Evolutionary conservation across 2,329 filamentous ascomycete species (phyloP).

Genomic region (Claviceps fusiformis): DNA sequence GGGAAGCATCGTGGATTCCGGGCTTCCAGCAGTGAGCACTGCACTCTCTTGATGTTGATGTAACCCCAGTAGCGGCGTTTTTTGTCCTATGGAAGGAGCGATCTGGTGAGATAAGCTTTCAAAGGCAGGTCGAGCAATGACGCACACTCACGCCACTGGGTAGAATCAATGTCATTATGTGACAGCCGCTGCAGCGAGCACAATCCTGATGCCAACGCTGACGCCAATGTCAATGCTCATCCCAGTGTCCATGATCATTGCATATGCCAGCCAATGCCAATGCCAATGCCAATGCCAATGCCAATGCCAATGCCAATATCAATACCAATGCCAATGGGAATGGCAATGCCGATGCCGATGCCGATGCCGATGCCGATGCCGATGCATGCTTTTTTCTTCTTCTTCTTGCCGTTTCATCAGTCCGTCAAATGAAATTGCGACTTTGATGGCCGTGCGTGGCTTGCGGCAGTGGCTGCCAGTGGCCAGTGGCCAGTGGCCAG

Average conservation of each 20-base stretch:
- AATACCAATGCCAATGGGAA: too few species aligned
- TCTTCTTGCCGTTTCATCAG: neutral
- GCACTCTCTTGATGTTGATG: neutral
- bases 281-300: too few species aligned
- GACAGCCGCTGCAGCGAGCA: neutral
- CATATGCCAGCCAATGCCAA: too few species aligned
- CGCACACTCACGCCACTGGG: neutral
- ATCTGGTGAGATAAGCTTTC: neutral
- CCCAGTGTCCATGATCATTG: too few species aligned
- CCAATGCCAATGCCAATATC: too few species aligned
- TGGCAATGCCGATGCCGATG: too few species aligned
- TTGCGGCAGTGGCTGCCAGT: neutral
- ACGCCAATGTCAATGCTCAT: neutral
- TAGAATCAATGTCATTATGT: neutral
- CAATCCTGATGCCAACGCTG: too few species aligned
- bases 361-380: neutral
- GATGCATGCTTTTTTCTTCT: neutral
- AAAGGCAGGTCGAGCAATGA: neutral
- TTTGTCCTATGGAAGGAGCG: neutral
- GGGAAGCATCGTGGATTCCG: neutral
- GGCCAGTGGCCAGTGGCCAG: too few species aligned
- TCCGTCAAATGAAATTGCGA: neutral
- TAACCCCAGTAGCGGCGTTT: neutral
- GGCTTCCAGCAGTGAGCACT: neutral
- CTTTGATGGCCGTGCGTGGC: neutral